Evolutionary conservation across 2,329 filamentous ascomycete genomes (phyloP).

Genomic region (Fusarium sp.): DNA sequence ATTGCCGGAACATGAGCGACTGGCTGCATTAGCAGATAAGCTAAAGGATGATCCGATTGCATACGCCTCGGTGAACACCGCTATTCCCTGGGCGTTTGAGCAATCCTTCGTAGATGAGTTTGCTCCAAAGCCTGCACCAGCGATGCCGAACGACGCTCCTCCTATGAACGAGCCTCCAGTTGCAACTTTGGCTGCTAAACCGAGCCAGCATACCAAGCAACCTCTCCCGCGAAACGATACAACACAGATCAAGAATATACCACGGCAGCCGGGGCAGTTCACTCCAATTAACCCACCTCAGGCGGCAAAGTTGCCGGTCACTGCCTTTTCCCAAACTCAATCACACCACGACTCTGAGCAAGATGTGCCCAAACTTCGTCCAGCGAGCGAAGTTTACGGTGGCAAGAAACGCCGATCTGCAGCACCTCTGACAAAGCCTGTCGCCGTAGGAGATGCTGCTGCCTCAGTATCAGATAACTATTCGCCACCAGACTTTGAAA

Average conservation of each 20-base stretch:
- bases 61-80: conserved; percentile 54
- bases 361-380: conserved; percentile 44
- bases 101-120: conserved; percentile 24
- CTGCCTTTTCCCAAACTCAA: neutral
- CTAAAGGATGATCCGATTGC: conserved; percentile 52
- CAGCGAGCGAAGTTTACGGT: conserved; percentile 51
- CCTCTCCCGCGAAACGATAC: neutral
- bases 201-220: neutral
- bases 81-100: conserved; percentile 55
- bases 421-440: conserved; percentile 5
- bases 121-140: conserved; percentile 3
- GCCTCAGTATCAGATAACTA: conserved; percentile 8
- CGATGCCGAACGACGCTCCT: neutral
- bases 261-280: conserved; percentile 2
- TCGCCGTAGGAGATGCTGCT: neutral
- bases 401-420: conserved; percentile 35
- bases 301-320: neutral
- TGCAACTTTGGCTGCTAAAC: neutral
- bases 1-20: conserved; percentile 53
- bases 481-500: conserved; percentile 7
- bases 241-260: neutral
- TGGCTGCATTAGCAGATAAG: conserved; percentile 50
- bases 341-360: conserved; percentile 9
- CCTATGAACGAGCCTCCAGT: neutral
- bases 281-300: conserved; percentile 1